Conservation (phyloP, 2,329 filamentous ascomycete species). For the Helotiales sp. region DNA sequence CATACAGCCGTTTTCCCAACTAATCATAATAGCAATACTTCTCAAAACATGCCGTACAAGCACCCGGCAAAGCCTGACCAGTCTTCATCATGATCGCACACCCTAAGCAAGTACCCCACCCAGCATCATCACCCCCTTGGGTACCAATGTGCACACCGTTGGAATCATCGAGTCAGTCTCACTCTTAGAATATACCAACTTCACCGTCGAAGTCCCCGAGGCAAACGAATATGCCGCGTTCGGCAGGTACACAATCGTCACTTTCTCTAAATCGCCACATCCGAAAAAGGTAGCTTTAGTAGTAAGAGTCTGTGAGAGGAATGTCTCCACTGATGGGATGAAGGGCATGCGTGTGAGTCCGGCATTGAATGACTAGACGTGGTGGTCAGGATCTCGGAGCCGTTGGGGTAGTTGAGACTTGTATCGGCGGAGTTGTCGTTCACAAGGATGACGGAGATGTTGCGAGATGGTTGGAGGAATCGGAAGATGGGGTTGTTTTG, state of each 20-base stretch:
- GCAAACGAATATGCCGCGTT: slow-evolving; percentile 48
- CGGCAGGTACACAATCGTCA: slow-evolving; percentile 45
- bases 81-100: slow-evolving; percentile 49
- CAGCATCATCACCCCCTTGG: slow-evolving; percentile 40
- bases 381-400: slow-evolving; percentile 47
- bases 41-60: slow-evolving; percentile 48
- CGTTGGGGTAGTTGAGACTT: slow-evolving; percentile 48
- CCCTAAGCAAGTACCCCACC: slow-evolving; percentile 49
- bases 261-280: slow-evolving; percentile 43
- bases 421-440: slow-evolving; percentile 70
- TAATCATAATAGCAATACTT: slow-evolving; percentile 46
- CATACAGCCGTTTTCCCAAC: not conserved
- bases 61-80: slow-evolving; percentile 41
- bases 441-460: slow-evolving; percentile 67
- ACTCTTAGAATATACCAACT: slow-evolving; percentile 45
- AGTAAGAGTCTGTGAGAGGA: slow-evolving; percentile 42
- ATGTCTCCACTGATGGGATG: slow-evolving; percentile 46
- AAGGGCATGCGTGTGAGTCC: slow-evolving; percentile 49
- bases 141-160: slow-evolving; percentile 48
- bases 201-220: slow-evolving; percentile 40
- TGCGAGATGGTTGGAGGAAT: slow-evolving; percentile 53
- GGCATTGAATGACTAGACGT: slow-evolving; percentile 28
- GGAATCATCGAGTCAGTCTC: slow-evolving; percentile 47
- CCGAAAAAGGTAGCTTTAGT: slow-evolving; percentile 49
- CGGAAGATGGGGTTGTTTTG: slow-evolving; percentile 56